These are phyloP conservation scores for Boletus semigastroideus DNA, from an alignment of 1,284 basidiomycete genomes.

Conservation along the genomic window DNA sequence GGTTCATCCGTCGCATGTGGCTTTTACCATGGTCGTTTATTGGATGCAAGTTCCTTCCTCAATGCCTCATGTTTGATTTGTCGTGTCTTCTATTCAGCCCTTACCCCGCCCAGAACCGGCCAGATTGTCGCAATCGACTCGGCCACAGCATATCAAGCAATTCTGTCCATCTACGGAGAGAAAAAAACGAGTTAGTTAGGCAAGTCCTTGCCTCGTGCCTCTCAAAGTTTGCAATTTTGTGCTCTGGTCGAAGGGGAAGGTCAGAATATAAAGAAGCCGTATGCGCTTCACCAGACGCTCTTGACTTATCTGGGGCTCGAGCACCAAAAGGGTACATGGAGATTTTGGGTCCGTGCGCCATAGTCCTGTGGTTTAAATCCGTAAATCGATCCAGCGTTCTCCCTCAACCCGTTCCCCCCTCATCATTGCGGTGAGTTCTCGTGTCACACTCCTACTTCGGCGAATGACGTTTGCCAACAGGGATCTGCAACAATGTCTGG, in stretches of 20 bases:
- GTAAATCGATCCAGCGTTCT: no score
- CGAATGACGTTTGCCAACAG: no score
- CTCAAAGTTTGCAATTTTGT: background rate
- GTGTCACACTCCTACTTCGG: no score
- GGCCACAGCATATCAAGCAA: no score
- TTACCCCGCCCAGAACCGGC: background rate
- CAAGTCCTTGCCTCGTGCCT: background rate
- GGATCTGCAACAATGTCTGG: no score
- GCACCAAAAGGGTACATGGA: background rate
- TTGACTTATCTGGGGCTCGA: background rate
- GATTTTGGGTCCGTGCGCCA: conserved; percentile 1
- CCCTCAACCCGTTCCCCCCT: no score
- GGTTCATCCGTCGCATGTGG: background rate
- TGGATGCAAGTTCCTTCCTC: background rate
- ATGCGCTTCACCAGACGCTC: background rate
- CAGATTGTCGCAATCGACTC: background rate
- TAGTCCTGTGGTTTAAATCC: background rate
- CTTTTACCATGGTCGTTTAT: background rate
- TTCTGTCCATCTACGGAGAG: background rate
- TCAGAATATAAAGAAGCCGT: no score
- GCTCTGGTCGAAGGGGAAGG: background rate
- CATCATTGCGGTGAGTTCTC: no score
- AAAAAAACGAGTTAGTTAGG: background rate
- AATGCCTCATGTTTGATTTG: background rate
- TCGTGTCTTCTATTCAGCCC: background rate